These are phyloP conservation scores for Epichloe hybrida DNA, from an alignment of 2,329 filamentous ascomycete species.

Conservation along the genomic window DNA sequence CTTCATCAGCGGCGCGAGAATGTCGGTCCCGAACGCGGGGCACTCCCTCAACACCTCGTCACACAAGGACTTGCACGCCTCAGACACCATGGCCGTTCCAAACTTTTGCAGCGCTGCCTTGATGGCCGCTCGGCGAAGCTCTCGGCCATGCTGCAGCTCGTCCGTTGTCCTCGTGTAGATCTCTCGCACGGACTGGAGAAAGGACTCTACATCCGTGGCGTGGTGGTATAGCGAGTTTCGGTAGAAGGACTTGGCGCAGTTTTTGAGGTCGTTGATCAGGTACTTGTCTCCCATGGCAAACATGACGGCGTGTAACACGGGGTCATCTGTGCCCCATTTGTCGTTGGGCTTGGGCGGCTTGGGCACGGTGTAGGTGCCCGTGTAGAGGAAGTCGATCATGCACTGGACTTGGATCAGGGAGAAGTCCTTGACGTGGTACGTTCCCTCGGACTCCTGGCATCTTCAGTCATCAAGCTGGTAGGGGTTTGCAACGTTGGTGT, in stretches of 20 bases:
- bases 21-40: neutral
- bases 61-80: neutral
- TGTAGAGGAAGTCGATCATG: neutral
- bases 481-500: neutral
- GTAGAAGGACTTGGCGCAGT: neutral
- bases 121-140: neutral
- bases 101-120: neutral
- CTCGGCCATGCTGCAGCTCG: neutral
- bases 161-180: neutral
- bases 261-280: neutral
- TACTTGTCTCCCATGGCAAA: neutral
- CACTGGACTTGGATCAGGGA: neutral
- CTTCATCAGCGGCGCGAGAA: constrained; percentile 1
- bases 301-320: constrained; percentile 1
- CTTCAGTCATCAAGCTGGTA: neutral
- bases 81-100: neutral
- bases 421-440: neutral
- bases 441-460: neutral
- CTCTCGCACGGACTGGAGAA: neutral
- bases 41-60: neutral
- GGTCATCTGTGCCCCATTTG: neutral
- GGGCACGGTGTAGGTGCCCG: neutral
- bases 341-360: neutral
- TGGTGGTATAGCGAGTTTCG: neutral
- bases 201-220: neutral